phyloP scores from a whole-genome alignment of 306 rosid species.

The Trifolium fragiferum region DNA sequence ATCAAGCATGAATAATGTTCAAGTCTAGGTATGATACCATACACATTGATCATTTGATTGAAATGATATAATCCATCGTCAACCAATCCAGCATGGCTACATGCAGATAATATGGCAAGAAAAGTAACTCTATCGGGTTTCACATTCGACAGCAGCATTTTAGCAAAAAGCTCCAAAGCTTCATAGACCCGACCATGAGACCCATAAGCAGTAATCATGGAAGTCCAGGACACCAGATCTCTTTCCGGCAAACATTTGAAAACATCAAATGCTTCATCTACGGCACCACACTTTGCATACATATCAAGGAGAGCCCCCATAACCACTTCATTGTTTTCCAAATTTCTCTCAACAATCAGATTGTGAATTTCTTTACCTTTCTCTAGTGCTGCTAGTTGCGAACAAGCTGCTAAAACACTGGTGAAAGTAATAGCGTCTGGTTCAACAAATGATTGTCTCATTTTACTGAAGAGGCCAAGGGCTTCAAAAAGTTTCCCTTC shows the following conservation, averaged over 20 bases:
- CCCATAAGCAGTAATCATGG: slow-evolving; percentile 83
- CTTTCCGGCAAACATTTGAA: slow-evolving; percentile 68
- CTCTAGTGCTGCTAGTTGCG: slow-evolving; percentile 78
- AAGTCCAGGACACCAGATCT: slow-evolving; percentile 82
- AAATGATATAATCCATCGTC: slow-evolving; percentile 70
- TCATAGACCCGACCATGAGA: slow-evolving; percentile 74
- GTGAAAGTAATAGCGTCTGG: slow-evolving; percentile 76
- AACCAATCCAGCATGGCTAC: slow-evolving; percentile 80
- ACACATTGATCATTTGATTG: slow-evolving; percentile 59
- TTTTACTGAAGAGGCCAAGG: slow-evolving; percentile 55
- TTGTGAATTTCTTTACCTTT: slow-evolving; percentile 79
- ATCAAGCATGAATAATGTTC: slow-evolving; percentile 86
- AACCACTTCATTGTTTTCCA: slow-evolving; percentile 60
- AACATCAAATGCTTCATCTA: slow-evolving; percentile 66
- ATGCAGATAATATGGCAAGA: slow-evolving; percentile 77
- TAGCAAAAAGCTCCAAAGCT: slow-evolving; percentile 69
- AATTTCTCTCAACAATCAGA: slow-evolving; percentile 50
- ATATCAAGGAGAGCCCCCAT: slow-evolving; percentile 89
- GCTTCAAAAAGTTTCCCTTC: slow-evolving; percentile 67
- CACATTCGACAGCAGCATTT: slow-evolving; percentile 60
- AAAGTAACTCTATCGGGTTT: slow-evolving; percentile 71
- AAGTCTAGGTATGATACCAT: slow-evolving; percentile 61
- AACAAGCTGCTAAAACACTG: slow-evolving; percentile 78
- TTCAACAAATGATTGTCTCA: slow-evolving; percentile 55
- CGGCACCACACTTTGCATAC: slow-evolving; percentile 89